A percentile compares a stretch with the other conserved stretches of the same genome.
These are phyloP conservation scores for Mortierella sp. DNA, from an alignment of 371 early-diverging fungal genomes.

Conservation along the genomic window DNA sequence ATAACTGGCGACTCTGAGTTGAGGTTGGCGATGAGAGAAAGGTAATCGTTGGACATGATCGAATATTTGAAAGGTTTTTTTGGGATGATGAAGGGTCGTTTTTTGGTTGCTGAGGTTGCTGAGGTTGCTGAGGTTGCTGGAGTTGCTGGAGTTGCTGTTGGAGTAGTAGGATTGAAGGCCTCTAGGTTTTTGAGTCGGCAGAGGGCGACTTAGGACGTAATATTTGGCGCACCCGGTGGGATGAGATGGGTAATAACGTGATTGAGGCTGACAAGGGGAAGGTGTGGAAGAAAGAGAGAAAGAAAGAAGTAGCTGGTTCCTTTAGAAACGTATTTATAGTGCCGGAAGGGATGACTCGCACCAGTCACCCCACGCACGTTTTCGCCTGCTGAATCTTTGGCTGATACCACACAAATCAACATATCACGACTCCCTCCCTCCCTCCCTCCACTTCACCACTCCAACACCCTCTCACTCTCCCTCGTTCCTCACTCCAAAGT, in stretches of 20 bases:
- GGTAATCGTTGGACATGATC: conserved; percentile 43
- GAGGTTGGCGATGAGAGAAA: conserved; percentile 55
- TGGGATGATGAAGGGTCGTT: neutral
- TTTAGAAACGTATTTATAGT: neutral
- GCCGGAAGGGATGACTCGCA: neutral
- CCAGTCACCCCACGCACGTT: too few relatives aligned
- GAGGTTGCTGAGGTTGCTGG: neutral
- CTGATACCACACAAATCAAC: too few relatives aligned
- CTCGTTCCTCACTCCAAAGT: too few relatives aligned
- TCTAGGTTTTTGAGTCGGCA: conserved; percentile 53
- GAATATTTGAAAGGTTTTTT: neutral
- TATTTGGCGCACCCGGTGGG: conserved; percentile 42
- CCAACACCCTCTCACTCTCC: too few relatives aligned
- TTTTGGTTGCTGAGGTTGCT: neutral
- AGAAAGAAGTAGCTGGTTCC: neutral
- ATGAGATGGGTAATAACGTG: conserved; percentile 27
- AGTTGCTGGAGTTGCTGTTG: neutral
- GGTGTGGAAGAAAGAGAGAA: conserved; percentile 17
- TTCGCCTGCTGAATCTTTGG: too few relatives aligned
- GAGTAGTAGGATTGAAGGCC: conserved; percentile 19
- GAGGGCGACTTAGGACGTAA: conserved; percentile 48
- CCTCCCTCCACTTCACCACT: too few relatives aligned
- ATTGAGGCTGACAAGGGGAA: conserved; percentile 28
- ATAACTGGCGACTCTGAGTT: conserved; percentile 51
- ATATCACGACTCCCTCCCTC: too few relatives aligned